A percentile compares a stretch with the other conserved stretches of the same genome.
Evolutionary conservation across 306 rosid genomes (phyloP).

Genomic region (Lotus japonicus): DNA sequence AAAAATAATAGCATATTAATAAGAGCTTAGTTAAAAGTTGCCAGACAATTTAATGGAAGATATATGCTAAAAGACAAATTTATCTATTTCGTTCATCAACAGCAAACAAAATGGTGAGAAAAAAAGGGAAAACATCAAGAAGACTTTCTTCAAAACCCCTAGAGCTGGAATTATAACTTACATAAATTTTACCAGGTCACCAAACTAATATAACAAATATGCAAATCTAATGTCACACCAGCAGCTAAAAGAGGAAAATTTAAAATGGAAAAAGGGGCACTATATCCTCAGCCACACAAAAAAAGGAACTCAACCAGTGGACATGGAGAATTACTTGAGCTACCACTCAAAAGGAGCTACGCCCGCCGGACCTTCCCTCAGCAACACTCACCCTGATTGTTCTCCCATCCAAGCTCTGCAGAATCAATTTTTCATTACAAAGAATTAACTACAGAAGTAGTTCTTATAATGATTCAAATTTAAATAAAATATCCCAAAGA

Average conservation of each 20-base stretch:
- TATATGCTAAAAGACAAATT: no score
- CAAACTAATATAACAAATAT: neutral
- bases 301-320: conserved; percentile 11
- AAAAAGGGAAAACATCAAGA: no score
- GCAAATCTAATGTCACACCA: conserved; percentile 28
- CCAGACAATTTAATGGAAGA: no score
- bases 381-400: conserved; percentile 87
- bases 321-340: conserved; percentile 20
- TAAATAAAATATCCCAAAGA: neutral
- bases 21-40: no score
- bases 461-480: neutral
- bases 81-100: no score
- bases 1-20: no score
- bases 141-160: conserved; percentile 6
- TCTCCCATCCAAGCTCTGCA: conserved; percentile 80
- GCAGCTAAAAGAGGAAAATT: conserved; percentile 19
- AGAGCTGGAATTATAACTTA: neutral
- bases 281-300: conserved; percentile 26
- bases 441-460: conserved; percentile 5
- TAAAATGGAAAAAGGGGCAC: neutral
- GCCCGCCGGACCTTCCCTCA: conserved; percentile 72
- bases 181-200: conserved; percentile 12
- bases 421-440: neutral
- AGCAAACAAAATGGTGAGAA: no score
- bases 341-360: conserved; percentile 36